Conservation (phyloP, 305 asterid genomes). For the Fraxinus platypoda region DNA sequence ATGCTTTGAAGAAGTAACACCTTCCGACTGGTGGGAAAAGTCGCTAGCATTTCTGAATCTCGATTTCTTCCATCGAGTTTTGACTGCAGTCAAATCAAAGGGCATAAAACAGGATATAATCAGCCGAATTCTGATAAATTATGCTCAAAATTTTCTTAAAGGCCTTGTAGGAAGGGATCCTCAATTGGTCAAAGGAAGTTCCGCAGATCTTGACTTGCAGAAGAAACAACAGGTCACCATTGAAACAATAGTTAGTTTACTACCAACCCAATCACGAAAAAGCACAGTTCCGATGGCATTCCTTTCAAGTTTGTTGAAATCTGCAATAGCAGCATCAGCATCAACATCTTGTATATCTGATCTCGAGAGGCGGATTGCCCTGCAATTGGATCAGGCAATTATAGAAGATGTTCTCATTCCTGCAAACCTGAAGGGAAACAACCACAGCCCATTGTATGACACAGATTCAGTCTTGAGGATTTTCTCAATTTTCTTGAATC, state of each 20-base stretch:
- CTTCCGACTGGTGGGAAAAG: slow-evolving; percentile 86
- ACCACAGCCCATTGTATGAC: slow-evolving; percentile 63
- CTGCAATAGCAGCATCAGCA: slow-evolving; percentile 60
- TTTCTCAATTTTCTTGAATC: slow-evolving; percentile 80
- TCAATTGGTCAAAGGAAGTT: slow-evolving; percentile 44
- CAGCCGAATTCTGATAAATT: slow-evolving; percentile 65
- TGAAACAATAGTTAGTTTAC: slow-evolving; percentile 56
- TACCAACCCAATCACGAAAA: slow-evolving; percentile 80
- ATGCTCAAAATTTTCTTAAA: slow-evolving; percentile 79
- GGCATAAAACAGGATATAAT: slow-evolving; percentile 85
- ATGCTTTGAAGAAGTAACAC: slow-evolving; percentile 47
- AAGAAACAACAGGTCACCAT: slow-evolving; percentile 68
- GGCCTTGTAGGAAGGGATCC: slow-evolving; percentile 56
- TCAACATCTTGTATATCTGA: slow-evolving; percentile 74
- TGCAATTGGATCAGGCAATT: slow-evolving; percentile 85
- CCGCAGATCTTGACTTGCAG: slow-evolving; percentile 46
- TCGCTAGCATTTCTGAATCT: slow-evolving; percentile 56
- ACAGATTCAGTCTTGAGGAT: slow-evolving; percentile 67
- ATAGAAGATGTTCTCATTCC: slow-evolving; percentile 84
- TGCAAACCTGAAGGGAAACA: slow-evolving; percentile 47
- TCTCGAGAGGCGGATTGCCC: slow-evolving; percentile 81
- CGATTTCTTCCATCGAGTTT: slow-evolving; percentile 70
- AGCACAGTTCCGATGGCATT: slow-evolving; percentile 80
- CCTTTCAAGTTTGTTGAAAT: slow-evolving; percentile 70
- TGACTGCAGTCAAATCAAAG: slow-evolving; percentile 66